Evolutionary conservation across 2,329 filamentous ascomycete species (phyloP), one percentile per base, ranked within the genome.

Genomic region (Cladosporium sp.): DNA sequence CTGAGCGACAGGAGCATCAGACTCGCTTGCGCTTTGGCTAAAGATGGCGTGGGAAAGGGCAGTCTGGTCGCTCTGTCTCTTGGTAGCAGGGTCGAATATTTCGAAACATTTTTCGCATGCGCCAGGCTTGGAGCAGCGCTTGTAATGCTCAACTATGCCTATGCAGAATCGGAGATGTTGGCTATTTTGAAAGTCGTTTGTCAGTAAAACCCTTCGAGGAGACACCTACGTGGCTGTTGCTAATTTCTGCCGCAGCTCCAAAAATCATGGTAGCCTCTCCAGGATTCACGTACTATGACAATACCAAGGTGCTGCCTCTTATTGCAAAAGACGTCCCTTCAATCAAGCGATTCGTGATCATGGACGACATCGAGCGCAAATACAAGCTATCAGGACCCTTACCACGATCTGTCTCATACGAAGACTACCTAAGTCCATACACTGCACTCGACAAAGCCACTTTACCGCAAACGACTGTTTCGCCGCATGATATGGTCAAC

Each of bases 71-170:
- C 61, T 7, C 62, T 65, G 0, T 62, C 62, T 12, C 54, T 64
- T 8, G 63, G 62, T 43, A 63, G 61, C 52, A 56, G 63, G 41
- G 45, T 59, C 20, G 62, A 64, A 34, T 65, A 65, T 34, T 57
- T 64, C 42, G 63, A 65, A 47, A 61, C 59, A 1, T 64, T 64
- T 52, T 61, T 71, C 7, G 70, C 61, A 17, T 67, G 62, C 15
- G 65, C 63, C 0, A 49, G 54, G 18, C 49, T 62, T 11, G 61
- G 61, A n/a, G 60, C 61, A 32, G 58, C 61, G 36, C 69, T 88
- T 44, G 84, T 88, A 27, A 85, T 88, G 51, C 70, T 88, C 54
- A 89, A 88, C 69, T 88, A 88, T 68, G 88, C 85, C 0, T 88
- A 88, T 62, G 88, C 84, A 1, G 75, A 83, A 4, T 80, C 79